These are phyloP conservation scores for Rhodotorula mucilaginosa DNA, from an alignment of 1,284 basidiomycete genomes.

Conservation along the genomic window DNA sequence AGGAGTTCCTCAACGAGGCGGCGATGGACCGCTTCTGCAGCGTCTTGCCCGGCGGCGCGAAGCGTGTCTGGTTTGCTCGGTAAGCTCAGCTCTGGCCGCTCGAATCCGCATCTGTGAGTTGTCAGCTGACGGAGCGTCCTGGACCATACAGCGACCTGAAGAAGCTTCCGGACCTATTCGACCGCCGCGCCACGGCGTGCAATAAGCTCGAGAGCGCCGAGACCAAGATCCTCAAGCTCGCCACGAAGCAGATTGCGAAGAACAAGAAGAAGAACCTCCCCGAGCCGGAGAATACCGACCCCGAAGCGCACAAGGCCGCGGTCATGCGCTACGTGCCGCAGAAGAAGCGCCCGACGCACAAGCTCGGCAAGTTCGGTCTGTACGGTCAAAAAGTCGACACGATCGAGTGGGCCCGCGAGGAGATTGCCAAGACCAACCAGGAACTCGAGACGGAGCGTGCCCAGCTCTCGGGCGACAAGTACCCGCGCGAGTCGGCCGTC, in stretches of 20 bases:
- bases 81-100: constrained; percentile 42
- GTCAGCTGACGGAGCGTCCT: neutral
- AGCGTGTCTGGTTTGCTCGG: constrained; percentile 85
- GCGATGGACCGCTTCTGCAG: constrained; percentile 64
- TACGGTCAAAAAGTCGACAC: constrained; percentile 79
- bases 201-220: constrained; percentile 82
- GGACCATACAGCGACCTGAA: constrained; percentile 61
- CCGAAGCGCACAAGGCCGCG: constrained; percentile 25
- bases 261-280: constrained; percentile 47
- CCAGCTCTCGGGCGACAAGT: constrained; percentile 52
- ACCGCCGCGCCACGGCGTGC: constrained; percentile 71
- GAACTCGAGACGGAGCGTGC: constrained; percentile 57
- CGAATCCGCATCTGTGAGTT: constrained; percentile 8
- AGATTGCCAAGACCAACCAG: constrained; percentile 57
- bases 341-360: constrained; percentile 73
- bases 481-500: constrained; percentile 56
- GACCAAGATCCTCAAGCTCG: constrained; percentile 68
- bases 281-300: constrained; percentile 8
- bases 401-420: constrained; percentile 76
- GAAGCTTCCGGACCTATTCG: constrained; percentile 76
- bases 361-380: constrained; percentile 62
- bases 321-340: constrained; percentile 64
- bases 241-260: constrained; percentile 58
- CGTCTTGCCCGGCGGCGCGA: constrained; percentile 77
- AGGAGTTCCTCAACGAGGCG: constrained; percentile 64